Evolutionary conservation across 352 stramenopile genomes (phyloP), one percentile per base, ranked within the genome.

Genomic region (Phytophthora sansomeana): DNA sequence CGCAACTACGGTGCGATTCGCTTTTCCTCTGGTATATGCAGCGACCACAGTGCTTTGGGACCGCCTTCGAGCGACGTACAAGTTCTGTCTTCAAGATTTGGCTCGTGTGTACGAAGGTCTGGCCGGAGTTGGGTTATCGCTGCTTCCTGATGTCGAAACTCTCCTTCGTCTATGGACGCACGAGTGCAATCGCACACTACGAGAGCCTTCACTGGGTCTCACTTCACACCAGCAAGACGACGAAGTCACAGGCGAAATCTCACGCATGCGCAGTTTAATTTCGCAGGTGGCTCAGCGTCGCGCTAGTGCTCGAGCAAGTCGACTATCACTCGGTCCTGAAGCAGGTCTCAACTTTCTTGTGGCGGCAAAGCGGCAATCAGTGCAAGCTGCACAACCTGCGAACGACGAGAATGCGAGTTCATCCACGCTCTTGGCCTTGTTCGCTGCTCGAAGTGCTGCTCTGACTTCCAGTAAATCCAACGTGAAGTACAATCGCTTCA

Each of bases 41-140:
- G 76, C 54, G 0, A 86, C 80, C 0, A 83, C 67, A 0, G 71
- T 87, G 8, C 54, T 92, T 3, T 92, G 83, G 83, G 75, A 90
- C 29, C 69, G 70, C 17, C 52, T 90, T 8, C 58, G 73, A 5
- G 49, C 10, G 7, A 53, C 19, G 17, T 75, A 43, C 49, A 55
- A 50, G 5, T 87, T 86, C 21, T 62, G 72, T 55, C 52, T 92
- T 0, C 81, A 90, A n/a, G 71, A 86, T 30, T 41, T 90, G 10
- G 63, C 69, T 0, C 55, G 65, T 17, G 76, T 90, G 1, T 89
- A 87, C 28, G 64, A 84, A 35, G 78, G 78, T 13, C 59, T 92
- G 4, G 81, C 69, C 8, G 63, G 66, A 10, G 81, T 87, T 0
- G 52, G 65, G 8, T 59, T 72, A 0, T 74, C 57, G 4, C 69